These are phyloP conservation scores for Pythium vanterpoolii DNA, from an alignment of 352 stramenopile species.

Conservation along the genomic window DNA sequence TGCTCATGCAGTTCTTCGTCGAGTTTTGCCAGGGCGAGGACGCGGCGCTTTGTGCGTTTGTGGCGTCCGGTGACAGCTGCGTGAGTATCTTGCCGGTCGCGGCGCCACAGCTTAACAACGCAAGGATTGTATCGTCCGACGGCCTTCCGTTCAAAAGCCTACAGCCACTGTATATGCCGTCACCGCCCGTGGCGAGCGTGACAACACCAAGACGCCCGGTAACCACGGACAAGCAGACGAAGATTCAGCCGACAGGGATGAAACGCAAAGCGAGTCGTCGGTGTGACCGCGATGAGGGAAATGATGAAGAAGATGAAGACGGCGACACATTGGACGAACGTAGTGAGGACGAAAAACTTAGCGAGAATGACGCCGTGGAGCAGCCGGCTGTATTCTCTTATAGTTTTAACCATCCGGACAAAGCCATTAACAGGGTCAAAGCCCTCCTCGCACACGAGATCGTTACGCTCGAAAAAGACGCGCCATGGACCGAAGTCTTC, in stretches of 20 bases:
- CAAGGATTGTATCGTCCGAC: not conserved
- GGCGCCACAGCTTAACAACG: not conserved
- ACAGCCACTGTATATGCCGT: conserved; percentile 26
- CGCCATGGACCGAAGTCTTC: conserved; percentile 39
- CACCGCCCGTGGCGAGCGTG: conserved; percentile 14
- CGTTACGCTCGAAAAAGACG: conserved; percentile 20
- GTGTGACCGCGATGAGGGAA: not conserved
- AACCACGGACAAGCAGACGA: not conserved
- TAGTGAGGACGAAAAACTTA: not conserved
- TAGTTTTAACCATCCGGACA: not conserved
- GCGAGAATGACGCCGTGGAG: not conserved
- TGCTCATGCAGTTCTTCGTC: conserved; percentile 28
- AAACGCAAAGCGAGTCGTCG: not conserved
- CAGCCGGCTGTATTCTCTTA: not conserved
- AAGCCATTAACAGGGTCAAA: not conserved
- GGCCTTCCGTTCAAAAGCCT: conserved; percentile 6
- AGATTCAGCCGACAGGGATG: not conserved
- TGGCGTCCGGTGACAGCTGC: conserved; percentile 31
- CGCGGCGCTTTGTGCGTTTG: conserved; percentile 37
- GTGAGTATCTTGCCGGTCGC: conserved; percentile 40
- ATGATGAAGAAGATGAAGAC: not conserved
- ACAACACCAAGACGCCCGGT: conserved; percentile 9
- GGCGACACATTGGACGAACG: not conserved
- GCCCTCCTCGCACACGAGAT: conserved; percentile 10
- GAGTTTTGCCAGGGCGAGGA: conserved; percentile 50